These are phyloP conservation scores for Claviceps humidiphila DNA, from an alignment of 2,329 filamentous ascomycete species.

Conservation along the genomic window DNA sequence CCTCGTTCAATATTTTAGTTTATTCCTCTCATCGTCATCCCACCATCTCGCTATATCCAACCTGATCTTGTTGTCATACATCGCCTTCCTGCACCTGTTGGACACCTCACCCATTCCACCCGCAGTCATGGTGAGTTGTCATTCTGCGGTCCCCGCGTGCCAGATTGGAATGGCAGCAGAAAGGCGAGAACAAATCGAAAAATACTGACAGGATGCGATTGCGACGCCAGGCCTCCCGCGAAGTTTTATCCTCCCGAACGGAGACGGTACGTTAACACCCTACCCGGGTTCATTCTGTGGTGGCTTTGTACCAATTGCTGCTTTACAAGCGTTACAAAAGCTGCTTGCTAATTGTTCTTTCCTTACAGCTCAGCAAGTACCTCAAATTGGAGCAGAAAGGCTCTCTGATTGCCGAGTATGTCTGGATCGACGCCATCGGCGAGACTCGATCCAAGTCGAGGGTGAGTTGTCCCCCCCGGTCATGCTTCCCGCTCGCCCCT, in stretches of 20 bases:
- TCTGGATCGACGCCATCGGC: conserved; percentile 83
- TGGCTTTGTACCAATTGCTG: neutral
- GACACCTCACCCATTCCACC: neutral
- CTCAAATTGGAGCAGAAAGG: conserved; percentile 82
- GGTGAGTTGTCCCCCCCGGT: conserved; percentile 44
- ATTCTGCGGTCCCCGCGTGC: neutral
- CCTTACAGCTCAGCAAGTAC: conserved; percentile 73
- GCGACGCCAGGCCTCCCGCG: conserved; percentile 14
- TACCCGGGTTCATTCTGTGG: neutral
- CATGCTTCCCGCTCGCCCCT: too few species aligned
- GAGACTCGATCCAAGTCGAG: conserved; percentile 89
- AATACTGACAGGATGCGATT: neutral
- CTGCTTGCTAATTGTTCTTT: conserved; percentile 11
- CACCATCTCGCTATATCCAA: too few species aligned
- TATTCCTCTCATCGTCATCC: too few species aligned
- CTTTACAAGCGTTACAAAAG: neutral
- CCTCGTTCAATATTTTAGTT: too few species aligned
- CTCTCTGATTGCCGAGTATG: conserved; percentile 82
- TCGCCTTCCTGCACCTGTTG: neutral
- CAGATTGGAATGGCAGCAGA: neutral
- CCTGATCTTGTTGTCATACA: too few species aligned
- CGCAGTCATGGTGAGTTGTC: neutral
- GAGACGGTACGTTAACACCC: conserved; percentile 19
- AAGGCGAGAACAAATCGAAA: neutral
- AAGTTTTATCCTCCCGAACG: conserved; percentile 17